Evolutionary conservation across 2,329 filamentous ascomycete genomes (phyloP), one percentile per base, ranked within the genome.

Genomic region (Alternaria brassicicola): DNA sequence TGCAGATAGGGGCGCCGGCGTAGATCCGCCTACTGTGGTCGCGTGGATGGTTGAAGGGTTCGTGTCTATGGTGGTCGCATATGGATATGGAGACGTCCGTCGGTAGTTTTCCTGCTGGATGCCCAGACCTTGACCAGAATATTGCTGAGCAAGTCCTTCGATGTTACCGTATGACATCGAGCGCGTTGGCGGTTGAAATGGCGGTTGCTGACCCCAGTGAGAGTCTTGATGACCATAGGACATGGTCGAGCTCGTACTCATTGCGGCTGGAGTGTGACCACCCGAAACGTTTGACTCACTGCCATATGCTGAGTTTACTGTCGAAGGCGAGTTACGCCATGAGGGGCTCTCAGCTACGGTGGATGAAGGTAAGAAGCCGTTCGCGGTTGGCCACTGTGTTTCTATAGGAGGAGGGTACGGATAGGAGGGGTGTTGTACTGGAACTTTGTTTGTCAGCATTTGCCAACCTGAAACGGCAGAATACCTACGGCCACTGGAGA

Each of bases 141-240:
- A 77, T 10, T 77, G 72, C 21, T 72, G 72, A 10, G 71, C 65
- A 13, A 77, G 49, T 2, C 75, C 70, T 51, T 78, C 76, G 9
- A 78, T 77, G 35, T 77, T 74, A 4, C 76, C 74, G 45, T 77
- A 78, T 0, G 76, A 78, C 76, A 78, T 78, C 6, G 75, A 77
- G 52, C 76, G 64, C 23, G 72, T 66, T 4, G 75, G 75, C 4
- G 71, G 69, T 39, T 74, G 72, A 13, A 74, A 71, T 13, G 63
- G 55, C 26, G 67, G 64, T 50, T 72, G 66, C 30, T 64, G 66
- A 7, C 55, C 56, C 74, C 73, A 76, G 35, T 71, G 73, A n/a
- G 47, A 57, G 17, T 76, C 75, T 48, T 68, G 69, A 41, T 70
- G 72, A 26, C 63, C 71, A 38, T 75, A 75, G 19, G 73, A 74